Evolutionary conservation across 805 yeast species (phyloP).

Genomic region (Sungouiella blattae): DNA sequence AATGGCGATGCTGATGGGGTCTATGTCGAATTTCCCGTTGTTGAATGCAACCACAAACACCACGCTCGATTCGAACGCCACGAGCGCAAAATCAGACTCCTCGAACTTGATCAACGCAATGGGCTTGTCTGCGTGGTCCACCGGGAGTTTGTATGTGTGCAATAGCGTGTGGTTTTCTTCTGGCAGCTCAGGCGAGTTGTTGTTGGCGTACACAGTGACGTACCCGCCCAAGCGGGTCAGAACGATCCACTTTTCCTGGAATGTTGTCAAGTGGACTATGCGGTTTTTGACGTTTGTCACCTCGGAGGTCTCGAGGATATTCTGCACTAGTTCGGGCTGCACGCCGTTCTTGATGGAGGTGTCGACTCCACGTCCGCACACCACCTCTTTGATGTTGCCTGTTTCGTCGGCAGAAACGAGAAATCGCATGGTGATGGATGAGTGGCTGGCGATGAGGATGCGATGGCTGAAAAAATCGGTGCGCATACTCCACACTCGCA

Average conservation of each 20-base stretch:
- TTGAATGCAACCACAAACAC: conserved; percentile 38
- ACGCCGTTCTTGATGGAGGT: conserved; percentile 67
- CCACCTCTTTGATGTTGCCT: conserved; percentile 62
- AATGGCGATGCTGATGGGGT: conserved; percentile 23
- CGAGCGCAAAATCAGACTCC: conserved; percentile 29
- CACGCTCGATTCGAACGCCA: conserved; percentile 46
- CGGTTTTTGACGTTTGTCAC: conserved; percentile 26
- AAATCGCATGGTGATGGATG: conserved; percentile 49
- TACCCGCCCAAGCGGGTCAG: conserved; percentile 43
- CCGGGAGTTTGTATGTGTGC: conserved; percentile 25
- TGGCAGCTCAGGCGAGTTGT: conserved; percentile 20
- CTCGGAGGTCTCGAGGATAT: conserved; percentile 33
- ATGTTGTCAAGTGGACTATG: conserved; percentile 30
- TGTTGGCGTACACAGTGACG: conserved; percentile 36
- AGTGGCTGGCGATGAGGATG: conserved; percentile 5
- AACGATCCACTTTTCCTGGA: conserved; percentile 33
- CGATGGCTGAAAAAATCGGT: conserved; percentile 1
- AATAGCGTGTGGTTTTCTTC: conserved; percentile 38
- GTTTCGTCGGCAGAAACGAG: conserved; percentile 64
- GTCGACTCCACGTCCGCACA: conserved; percentile 68
- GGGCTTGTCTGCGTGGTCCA: conserved; percentile 25
- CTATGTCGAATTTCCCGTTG: conserved; percentile 24
- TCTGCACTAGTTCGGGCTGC: conserved; percentile 57
- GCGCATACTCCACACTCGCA: no score
- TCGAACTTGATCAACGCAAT: conserved; percentile 28